Conservation (phyloP, 371 early-diverging fungal genomes). For the Mortierella sp. region DNA sequence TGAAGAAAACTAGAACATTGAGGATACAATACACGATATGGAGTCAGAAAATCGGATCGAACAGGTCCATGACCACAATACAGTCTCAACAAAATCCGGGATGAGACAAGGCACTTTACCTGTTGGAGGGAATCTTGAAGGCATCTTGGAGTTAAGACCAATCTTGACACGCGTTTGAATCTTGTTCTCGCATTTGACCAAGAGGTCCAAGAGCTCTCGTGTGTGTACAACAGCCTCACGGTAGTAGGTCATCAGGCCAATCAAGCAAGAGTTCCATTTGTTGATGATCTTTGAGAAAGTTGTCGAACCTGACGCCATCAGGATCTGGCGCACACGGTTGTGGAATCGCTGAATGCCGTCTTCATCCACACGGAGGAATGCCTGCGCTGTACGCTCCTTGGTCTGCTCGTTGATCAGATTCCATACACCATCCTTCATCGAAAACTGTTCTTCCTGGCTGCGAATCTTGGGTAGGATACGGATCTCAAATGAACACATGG, state of each 20-base stretch:
- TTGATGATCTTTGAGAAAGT: conserved; percentile 99
- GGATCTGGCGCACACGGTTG: conserved; percentile 96
- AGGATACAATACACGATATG: conserved; percentile 63
- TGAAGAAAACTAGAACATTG: conserved; percentile 53
- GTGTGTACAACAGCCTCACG: conserved; percentile 98
- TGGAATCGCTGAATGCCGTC: conserved; percentile 93
- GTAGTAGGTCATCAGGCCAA: conserved; percentile 97
- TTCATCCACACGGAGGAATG: conserved; percentile 94
- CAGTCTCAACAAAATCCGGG: not conserved
- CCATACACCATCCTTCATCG: conserved; percentile 97
- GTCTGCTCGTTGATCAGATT: conserved; percentile 95
- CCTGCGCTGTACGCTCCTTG: conserved; percentile 98
- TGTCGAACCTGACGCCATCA: conserved; percentile 97
- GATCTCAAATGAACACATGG: conserved; percentile 87
- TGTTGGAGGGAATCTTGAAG: conserved; percentile 98
- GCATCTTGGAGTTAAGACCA: conserved; percentile 99
- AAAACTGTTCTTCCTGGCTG: conserved; percentile 86
- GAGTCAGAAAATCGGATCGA: conserved; percentile 58
- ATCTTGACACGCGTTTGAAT: conserved; percentile 99
- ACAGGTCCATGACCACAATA: not conserved
- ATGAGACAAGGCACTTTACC: conserved; percentile 11
- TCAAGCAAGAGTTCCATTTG: conserved; percentile 96
- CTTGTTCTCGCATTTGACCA: conserved; percentile 97
- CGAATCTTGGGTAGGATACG: conserved; percentile 92
- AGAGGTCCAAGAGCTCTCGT: conserved; percentile 93